phyloP scores from a whole-genome alignment of 768 basidiomycete genomes.

The Paxillus involutus region DNA sequence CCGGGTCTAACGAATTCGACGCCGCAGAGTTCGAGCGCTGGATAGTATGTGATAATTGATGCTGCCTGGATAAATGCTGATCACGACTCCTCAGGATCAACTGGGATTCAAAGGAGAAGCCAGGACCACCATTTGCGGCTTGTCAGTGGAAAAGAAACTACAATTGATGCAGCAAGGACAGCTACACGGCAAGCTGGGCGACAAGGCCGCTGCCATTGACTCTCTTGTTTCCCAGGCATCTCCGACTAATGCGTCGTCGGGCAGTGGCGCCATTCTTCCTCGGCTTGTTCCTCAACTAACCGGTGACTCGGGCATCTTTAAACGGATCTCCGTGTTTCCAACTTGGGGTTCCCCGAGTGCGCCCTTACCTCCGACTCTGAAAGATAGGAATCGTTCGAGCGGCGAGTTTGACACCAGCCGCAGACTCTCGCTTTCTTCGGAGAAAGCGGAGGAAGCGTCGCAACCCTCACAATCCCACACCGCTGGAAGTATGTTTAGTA shows the following conservation, averaged over 20 bases:
- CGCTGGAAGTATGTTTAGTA: conserved; percentile 76
- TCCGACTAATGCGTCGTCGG: conserved; percentile 60
- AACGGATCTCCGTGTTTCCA: conserved; percentile 59
- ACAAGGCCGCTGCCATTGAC: conserved; percentile 31
- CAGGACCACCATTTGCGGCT: conserved; percentile 58
- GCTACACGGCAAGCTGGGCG: conserved; percentile 33
- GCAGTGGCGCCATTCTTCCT: conserved; percentile 54
- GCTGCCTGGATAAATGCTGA: conserved; percentile 3
- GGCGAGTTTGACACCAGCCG: conserved; percentile 35
- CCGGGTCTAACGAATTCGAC: conserved; percentile 34
- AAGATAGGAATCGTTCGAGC: conserved; percentile 35
- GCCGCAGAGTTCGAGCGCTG: conserved; percentile 60
- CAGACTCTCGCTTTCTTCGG: conserved; percentile 22
- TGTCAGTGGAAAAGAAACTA: conserved; percentile 63
- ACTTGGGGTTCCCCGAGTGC: conserved; percentile 51
- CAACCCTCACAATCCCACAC: conserved; percentile 57
- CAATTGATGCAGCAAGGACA: conserved; percentile 62
- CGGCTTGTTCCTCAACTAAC: conserved; percentile 72
- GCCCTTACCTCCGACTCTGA: conserved; percentile 35
- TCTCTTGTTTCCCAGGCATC: conserved; percentile 32
- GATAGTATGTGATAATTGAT: conserved; percentile 48
- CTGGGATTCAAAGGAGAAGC: conserved; percentile 73
- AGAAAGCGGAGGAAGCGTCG: conserved; percentile 28
- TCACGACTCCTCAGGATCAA: conserved; percentile 51
- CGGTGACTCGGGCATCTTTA: conserved; percentile 68